These are phyloP conservation scores for Stagonosporopsis tanaceti DNA, from an alignment of 2,329 filamentous ascomycete species.

Conservation along the genomic window DNA sequence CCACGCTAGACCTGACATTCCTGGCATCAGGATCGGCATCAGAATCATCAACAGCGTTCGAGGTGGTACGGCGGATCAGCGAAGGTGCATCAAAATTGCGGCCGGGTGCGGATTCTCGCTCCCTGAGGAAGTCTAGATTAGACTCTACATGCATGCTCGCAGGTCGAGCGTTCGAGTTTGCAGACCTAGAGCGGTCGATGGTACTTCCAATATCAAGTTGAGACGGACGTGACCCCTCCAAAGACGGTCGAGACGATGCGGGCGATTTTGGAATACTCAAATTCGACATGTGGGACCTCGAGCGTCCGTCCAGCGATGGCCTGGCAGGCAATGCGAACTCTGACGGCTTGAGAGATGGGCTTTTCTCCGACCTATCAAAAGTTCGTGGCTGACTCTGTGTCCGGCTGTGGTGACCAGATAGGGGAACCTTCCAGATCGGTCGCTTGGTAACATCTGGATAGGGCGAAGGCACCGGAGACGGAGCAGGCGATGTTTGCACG, in stretches of 20 bases:
- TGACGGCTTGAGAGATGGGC: conserved; percentile 47
- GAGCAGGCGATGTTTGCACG: conserved; percentile 76
- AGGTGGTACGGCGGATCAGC: conserved; percentile 37
- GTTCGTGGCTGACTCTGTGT: conserved; percentile 60
- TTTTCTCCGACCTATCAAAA: conserved; percentile 47
- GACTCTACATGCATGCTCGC: conserved; percentile 84
- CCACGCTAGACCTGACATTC: conserved; percentile 79
- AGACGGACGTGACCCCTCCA: conserved; percentile 74
- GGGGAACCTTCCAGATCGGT: conserved; percentile 64
- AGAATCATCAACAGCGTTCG: conserved; percentile 44
- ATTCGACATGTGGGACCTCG: conserved; percentile 60
- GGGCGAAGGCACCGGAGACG: conserved; percentile 46
- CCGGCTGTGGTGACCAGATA: conserved; percentile 52
- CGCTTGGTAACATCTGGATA: conserved; percentile 52
- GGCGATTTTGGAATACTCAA: conserved; percentile 63
- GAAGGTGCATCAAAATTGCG: conserved; percentile 45
- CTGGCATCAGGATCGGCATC: conserved; percentile 63
- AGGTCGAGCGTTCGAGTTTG: conserved; percentile 74
- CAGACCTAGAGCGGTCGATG: conserved; percentile 67
- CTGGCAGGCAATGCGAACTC: conserved; percentile 50
- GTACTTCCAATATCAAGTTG: conserved; percentile 68
- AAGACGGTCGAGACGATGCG: conserved; percentile 69
- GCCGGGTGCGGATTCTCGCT: conserved; percentile 68
- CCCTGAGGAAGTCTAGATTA: conserved; percentile 81
- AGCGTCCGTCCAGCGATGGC: conserved; percentile 56